A percentile compares a stretch with the other conserved stretches of the same genome.
Evolutionary conservation across 75 land plant genomes (phyloP).

Genomic region (Ceratopteris richardii): DNA sequence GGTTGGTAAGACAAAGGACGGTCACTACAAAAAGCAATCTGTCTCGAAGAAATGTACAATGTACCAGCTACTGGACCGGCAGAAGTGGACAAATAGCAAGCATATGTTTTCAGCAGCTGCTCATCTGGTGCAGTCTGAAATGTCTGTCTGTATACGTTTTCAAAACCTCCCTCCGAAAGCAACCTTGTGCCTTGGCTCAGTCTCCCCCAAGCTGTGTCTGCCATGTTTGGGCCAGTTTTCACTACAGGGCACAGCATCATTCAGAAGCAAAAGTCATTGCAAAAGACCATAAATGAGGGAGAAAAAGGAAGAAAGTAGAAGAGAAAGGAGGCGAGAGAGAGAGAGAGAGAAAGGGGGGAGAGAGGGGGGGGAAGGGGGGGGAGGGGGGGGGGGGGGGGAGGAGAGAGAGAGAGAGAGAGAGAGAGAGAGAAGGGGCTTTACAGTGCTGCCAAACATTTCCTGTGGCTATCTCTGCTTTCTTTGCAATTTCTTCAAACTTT

Average conservation of each 20-base stretch:
- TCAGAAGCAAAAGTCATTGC: no score
- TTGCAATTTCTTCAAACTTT: conserved; percentile 48
- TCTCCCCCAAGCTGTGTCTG: conserved; percentile 71
- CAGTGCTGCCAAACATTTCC: conserved; percentile 86
- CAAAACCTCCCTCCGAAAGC: conserved; percentile 76
- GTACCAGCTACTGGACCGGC: conserved; percentile 76
- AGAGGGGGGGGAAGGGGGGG: no score
- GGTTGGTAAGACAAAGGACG: conserved; percentile 61
- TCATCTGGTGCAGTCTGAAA: conserved; percentile 61
- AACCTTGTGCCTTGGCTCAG: conserved; percentile 62
- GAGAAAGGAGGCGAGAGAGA: no score
- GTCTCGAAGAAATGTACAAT: conserved; percentile 50
- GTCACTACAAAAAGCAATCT: conserved; percentile 77
- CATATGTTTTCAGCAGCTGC: conserved; percentile 47
- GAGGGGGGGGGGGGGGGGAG: no score
- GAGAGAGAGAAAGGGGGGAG: no score
- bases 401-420: no score
- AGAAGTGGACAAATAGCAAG: conserved; percentile 76
- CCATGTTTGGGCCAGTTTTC: conserved; percentile 66
- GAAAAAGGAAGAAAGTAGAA: no score
- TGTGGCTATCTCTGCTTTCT: conserved; percentile 59
- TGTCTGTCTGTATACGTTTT: conserved; percentile 49
- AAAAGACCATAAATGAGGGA: neutral
- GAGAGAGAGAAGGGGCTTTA: no score
- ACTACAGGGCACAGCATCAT: conserved; percentile 23